A percentile compares a stretch with the other conserved stretches of the same genome.
phyloP scores from a whole-genome alignment of 2,329 filamentous ascomycete species.

The Ophiocordyceps camponoti-rufipedis region DNA sequence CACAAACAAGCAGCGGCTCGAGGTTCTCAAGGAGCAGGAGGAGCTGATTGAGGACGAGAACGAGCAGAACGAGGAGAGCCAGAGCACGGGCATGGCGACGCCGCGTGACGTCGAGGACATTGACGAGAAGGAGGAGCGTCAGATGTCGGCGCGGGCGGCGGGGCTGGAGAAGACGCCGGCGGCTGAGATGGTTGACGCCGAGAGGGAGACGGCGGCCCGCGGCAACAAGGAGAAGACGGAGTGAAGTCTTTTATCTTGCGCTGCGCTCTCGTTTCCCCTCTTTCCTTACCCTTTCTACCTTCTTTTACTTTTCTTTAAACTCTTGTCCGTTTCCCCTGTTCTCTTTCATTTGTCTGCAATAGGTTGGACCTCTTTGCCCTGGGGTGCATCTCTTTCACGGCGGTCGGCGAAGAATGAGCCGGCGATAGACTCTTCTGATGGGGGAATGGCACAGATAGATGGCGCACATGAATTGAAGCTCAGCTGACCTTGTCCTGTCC shows the following conservation, averaged over 20 bases:
- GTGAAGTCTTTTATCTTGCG: background rate
- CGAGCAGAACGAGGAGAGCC: constrained; percentile 69
- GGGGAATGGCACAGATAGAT: too few relatives aligned
- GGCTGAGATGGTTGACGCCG: constrained; percentile 34
- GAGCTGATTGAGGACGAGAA: constrained; percentile 96
- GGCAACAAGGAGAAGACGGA: background rate
- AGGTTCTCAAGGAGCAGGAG: constrained; percentile 96
- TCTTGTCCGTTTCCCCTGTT: background rate
- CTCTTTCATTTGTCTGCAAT: background rate
- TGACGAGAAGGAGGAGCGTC: constrained; percentile 75
- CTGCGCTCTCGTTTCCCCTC: background rate
- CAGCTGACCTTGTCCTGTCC: too few relatives aligned
- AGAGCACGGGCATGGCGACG: constrained; percentile 53
- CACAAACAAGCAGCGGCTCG: constrained; percentile 96
- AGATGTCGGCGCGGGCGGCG: constrained; percentile 29
- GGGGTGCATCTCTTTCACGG: too few relatives aligned
- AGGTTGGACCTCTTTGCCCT: too few relatives aligned
- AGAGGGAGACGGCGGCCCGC: constrained; percentile 23
- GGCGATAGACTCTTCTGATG: too few relatives aligned
- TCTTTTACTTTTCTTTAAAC: background rate
- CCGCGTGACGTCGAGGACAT: constrained; percentile 83
- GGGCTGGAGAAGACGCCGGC: constrained; percentile 29
- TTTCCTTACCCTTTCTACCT: background rate
- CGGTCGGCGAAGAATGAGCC: too few relatives aligned
- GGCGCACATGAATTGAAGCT: too few relatives aligned